Conservation (phyloP, 2,329 filamentous ascomycete species). For the Sclerotinia minor region DNA sequence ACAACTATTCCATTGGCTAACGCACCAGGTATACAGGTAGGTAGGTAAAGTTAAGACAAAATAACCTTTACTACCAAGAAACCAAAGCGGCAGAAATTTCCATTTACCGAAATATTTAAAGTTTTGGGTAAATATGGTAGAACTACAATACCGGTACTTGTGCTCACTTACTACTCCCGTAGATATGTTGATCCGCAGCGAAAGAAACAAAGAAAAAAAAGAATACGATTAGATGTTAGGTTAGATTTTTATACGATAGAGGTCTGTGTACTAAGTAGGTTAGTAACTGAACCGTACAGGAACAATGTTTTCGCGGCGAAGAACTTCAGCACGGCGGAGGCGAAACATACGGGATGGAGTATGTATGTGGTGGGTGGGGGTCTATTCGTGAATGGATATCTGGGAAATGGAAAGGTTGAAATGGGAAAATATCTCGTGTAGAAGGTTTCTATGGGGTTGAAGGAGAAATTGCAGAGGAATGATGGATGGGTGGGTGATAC, state of each 20-base stretch:
- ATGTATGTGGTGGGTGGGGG: constrained; percentile 2
- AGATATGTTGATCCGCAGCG: background rate
- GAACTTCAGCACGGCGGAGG: background rate
- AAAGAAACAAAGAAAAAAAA: no score
- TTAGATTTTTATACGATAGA: background rate
- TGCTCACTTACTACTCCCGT: no score
- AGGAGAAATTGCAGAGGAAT: background rate
- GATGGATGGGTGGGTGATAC: background rate
- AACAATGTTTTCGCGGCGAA: background rate
- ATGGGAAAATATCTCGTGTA: background rate
- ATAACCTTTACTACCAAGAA: no score
- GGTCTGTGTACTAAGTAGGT: background rate
- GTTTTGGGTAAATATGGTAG: background rate
- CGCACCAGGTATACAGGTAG: no score
- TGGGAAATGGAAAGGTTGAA: background rate
- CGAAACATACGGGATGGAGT: no score
- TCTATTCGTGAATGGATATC: background rate
- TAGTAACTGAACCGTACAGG: no score
- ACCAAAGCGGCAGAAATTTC: no score
- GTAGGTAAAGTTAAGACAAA: no score
- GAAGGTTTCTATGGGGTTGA: background rate
- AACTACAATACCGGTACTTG: no score
- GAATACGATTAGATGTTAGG: no score
- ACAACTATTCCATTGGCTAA: background rate
- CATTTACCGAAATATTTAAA: no score